Conservation (phyloP, 1,284 basidiomycete genomes). For the Psilocybe mexicana region DNA sequence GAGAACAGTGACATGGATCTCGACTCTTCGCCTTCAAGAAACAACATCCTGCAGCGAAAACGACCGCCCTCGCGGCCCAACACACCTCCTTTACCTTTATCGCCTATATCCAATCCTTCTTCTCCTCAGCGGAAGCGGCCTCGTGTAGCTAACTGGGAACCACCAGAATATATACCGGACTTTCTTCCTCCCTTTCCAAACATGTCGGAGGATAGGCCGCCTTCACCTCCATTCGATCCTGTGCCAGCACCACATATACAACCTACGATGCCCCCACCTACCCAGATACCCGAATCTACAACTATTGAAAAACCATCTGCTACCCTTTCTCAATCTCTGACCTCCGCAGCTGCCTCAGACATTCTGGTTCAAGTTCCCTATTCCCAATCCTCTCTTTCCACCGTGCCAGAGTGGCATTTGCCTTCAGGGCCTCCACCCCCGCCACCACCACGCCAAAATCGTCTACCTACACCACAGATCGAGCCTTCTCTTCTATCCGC, state of each 20-base stretch:
- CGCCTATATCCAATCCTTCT: conserved; percentile 59
- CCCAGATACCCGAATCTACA: conserved; percentile 31
- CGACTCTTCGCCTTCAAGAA: conserved; percentile 23
- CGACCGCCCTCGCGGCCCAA: conserved; percentile 36
- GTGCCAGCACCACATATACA: conserved; percentile 35
- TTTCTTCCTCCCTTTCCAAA: conserved; percentile 69
- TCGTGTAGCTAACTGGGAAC: conserved; percentile 54
- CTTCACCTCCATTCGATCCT: conserved; percentile 29
- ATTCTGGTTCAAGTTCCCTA: conserved; percentile 71
- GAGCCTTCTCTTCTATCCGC: conserved; percentile 65
- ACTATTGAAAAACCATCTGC: conserved; percentile 31
- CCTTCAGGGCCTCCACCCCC: conserved; percentile 42
- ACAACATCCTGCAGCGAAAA: conserved; percentile 24
- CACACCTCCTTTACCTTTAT: conserved; percentile 49
- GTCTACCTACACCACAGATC: conserved; percentile 46
- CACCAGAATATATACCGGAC: conserved; percentile 62
- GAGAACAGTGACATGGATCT: conserved; percentile 28
- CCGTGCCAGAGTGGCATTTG: conserved; percentile 65
- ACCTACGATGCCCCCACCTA: conserved; percentile 24
- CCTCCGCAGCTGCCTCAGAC: conserved; percentile 58
- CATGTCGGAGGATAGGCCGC: conserved; percentile 32
- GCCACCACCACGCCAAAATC: conserved; percentile 23
- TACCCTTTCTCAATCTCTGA: conserved; percentile 42
- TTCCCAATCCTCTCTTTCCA: conserved; percentile 62
- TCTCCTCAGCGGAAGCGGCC: conserved; percentile 55